A percentile compares a stretch with the other conserved stretches of the same genome.
These are phyloP conservation scores for Gastroboletus turbinatus DNA, from an alignment of 1,284 basidiomycete species.

Conservation along the genomic window DNA sequence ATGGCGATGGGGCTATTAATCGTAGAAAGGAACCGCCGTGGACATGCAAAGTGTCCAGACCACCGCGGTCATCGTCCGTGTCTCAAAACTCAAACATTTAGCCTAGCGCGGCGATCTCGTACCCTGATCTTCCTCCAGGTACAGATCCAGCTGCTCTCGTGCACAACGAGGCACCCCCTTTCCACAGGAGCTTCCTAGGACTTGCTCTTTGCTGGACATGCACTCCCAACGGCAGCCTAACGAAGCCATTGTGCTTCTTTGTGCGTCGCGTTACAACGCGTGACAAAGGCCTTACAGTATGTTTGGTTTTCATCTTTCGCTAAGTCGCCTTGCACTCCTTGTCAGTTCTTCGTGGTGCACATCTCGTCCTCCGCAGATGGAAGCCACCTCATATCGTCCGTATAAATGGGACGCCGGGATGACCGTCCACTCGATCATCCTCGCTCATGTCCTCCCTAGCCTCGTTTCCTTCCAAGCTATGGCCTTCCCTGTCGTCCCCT, in stretches of 20 bases:
- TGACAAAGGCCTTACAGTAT: constrained; percentile 28
- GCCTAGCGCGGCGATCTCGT: constrained; percentile 31
- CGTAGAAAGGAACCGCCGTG: constrained; percentile 20
- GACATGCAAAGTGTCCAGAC: constrained; percentile 12
- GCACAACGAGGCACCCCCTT: constrained; percentile 17
- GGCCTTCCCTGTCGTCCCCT: not conserved
- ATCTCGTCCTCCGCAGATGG: constrained; percentile 20
- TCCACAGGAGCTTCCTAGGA: constrained; percentile 15
- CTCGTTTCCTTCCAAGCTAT: constrained; percentile 20
- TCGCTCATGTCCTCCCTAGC: constrained; percentile 19
- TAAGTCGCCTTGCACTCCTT: constrained; percentile 19
- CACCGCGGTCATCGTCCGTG: constrained; percentile 15
- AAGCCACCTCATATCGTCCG: constrained; percentile 21
- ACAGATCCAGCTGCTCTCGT: constrained; percentile 11
- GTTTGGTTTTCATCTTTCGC: constrained; percentile 29
- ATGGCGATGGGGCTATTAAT: constrained; percentile 16
- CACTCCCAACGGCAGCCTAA: constrained; percentile 9
- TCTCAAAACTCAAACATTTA: constrained; percentile 24
- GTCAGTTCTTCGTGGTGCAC: constrained; percentile 12
- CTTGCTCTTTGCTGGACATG: constrained; percentile 8
- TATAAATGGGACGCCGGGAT: constrained; percentile 27
- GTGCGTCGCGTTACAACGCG: constrained; percentile 26
- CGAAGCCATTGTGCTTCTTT: constrained; percentile 29
- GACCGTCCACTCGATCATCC: constrained; percentile 5
- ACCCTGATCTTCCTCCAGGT: constrained; percentile 23